Conservation (phyloP, 1,139 yeast species). For the Yamadazyma atmosphaerica region DNA sequence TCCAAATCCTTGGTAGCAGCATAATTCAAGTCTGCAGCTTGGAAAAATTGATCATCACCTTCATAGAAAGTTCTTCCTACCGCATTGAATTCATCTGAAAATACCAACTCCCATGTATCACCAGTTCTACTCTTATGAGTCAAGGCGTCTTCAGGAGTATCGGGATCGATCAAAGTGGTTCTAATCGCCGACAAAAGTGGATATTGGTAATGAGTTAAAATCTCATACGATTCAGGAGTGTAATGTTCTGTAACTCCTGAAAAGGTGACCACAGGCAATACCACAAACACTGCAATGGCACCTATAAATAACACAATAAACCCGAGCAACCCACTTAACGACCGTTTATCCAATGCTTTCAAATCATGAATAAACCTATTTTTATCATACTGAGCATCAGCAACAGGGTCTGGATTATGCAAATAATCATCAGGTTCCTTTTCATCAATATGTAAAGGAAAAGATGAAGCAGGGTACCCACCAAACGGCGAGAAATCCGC, state of each 20-base stretch:
- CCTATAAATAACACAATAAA: constrained; percentile 57
- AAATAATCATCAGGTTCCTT: constrained; percentile 89
- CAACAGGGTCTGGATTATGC: constrained; percentile 91
- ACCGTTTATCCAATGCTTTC: constrained; percentile 58
- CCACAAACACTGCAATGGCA: constrained; percentile 62
- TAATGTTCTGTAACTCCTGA: constrained; percentile 54
- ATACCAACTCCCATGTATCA: constrained; percentile 66
- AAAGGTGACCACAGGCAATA: constrained; percentile 74
- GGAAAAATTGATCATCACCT: constrained; percentile 84
- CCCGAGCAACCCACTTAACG: constrained; percentile 61
- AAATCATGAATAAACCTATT: constrained; percentile 60
- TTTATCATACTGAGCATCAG: constrained; percentile 76
- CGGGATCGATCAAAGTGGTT: constrained; percentile 67
- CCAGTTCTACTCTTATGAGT: constrained; percentile 53
- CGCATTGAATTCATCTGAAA: constrained; percentile 80
- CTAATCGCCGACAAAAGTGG: constrained; percentile 64
- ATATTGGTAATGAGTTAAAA: constrained; percentile 58
- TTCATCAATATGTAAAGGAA: constrained; percentile 84
- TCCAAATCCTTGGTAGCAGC: constrained; percentile 81
- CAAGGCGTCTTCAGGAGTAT: constrained; percentile 63
- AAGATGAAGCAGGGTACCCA: constrained; percentile 87
- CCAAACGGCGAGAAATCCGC: constrained; percentile 78
- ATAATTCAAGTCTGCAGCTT: constrained; percentile 73
- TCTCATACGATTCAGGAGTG: constrained; percentile 36
- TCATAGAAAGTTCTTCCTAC: constrained; percentile 82